Base-by-base conservation (phyloP, 768 basidiomycete species). In the Favolaschia claudopus region DNA sequence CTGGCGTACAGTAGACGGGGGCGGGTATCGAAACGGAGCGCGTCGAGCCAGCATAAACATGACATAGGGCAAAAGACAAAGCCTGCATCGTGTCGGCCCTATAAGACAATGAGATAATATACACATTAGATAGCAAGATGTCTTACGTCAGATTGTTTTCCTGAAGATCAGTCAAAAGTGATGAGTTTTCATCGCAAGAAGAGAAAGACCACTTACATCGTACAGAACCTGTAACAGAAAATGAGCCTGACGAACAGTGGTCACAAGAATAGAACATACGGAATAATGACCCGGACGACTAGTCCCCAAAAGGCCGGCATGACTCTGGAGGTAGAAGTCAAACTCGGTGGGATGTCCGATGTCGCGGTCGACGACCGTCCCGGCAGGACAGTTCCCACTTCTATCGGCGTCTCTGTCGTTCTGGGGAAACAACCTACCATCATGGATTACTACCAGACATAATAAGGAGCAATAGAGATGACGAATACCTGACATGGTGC, bases 11-110 rank as follows among this genome's bases (percentile, higher is more conserved):
- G 61, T 94, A 94, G 0, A 93, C 91, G 0, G 92, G 92, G 0
- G 92, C 92, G 0, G 92, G 92, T 38, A 94, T 93, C 0, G 92
- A 93, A 0, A 95, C 92, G 0, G 91, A 91, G 8, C 93, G 87
- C 0, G 93, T 94, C 0, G 92, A 82, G 0, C 91, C 82, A 0
- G 92, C 91, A 47, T 92, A 94, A 0, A 92, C 86, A 43, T 95
- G 91, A 66, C 91, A 92, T 0, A 95, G 77, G 0, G 88, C 84
- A 50, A 88, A 94, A 0, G 89, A 84, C 0, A 93, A 70, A 0
- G 82, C 80, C 64, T 94, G 93, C 37, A 94, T 72, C 15, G 84
- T 82, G 66, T 91, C 88, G 15, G 88, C 79, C 25, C 87, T 89
- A 56, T 10, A 49, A 54, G 47, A 45, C 42, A 36, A 39, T 29